These are phyloP conservation scores for Trichoderma afroharzianum DNA, from an alignment of 2,329 filamentous ascomycete genomes.

Conservation along the genomic window DNA sequence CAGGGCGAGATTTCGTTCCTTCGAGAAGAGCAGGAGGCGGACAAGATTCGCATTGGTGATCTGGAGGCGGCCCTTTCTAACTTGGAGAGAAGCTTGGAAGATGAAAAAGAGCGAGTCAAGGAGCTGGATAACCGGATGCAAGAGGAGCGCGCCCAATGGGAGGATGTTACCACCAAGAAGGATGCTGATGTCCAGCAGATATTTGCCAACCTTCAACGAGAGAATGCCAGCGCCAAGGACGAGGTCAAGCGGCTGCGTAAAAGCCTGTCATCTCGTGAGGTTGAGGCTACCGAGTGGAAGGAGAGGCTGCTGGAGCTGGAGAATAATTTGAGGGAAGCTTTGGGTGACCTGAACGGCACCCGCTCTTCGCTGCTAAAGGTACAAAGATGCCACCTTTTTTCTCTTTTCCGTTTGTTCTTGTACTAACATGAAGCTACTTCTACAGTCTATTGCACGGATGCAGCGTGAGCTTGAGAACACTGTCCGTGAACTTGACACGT, in stretches of 20 bases:
- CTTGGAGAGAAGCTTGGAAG: constrained; percentile 73
- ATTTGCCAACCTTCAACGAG: constrained; percentile 86
- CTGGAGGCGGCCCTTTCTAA: constrained; percentile 79
- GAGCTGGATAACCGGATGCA: constrained; percentile 73
- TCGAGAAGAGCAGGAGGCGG: constrained; percentile 90
- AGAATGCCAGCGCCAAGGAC: constrained; percentile 77
- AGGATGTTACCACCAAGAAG: constrained; percentile 80
- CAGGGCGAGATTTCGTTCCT: constrained; percentile 93
- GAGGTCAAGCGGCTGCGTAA: constrained; percentile 80
- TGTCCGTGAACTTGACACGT: constrained; percentile 73
- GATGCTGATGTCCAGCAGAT: constrained; percentile 94
- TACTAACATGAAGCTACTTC: not conserved
- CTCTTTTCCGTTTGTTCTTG: not conserved
- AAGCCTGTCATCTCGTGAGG: constrained; percentile 75
- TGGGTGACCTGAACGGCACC: constrained; percentile 85
- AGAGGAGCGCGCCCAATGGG: constrained; percentile 79
- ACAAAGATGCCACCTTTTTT: constrained; percentile 4
- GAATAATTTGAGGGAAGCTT: constrained; percentile 77
- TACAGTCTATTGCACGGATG: constrained; percentile 75
- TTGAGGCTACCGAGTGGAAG: constrained; percentile 88
- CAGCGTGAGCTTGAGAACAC: constrained; percentile 85
- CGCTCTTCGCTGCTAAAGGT: constrained; percentile 80
- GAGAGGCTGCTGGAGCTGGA: constrained; percentile 87
- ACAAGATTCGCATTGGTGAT: constrained; percentile 97
- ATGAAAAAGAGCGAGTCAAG: constrained; percentile 72